Percentiles rank a stretch among this genome's conserved stretches.
phyloP scores from a whole-genome alignment of 345 rosid species.

The Viola odorata region DNA sequence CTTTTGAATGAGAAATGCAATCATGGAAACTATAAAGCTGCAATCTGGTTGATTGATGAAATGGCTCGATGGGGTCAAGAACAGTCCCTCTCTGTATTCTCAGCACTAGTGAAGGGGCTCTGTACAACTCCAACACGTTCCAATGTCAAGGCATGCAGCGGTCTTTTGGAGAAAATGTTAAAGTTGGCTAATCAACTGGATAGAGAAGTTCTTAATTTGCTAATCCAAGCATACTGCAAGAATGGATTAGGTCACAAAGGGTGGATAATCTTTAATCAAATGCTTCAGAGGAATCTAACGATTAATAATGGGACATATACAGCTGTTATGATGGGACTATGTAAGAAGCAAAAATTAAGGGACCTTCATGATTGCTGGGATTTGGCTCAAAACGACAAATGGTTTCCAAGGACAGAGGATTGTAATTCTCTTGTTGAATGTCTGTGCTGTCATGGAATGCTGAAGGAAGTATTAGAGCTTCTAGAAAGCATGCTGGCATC shows the following conservation, averaged over 20 bases:
- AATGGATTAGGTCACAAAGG: conserved; percentile 46
- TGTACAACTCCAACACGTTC: conserved; percentile 29
- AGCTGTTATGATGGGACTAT: conserved; percentile 40
- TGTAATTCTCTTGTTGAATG: conserved; percentile 39
- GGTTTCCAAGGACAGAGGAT: conserved; percentile 42
- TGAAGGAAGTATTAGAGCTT: conserved; percentile 57
- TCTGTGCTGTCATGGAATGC: conserved; percentile 42
- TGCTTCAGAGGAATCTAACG: conserved; percentile 37
- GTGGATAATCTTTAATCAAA: conserved; percentile 38
- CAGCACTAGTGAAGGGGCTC: conserved; percentile 40
- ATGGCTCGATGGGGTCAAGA: conserved; percentile 70
- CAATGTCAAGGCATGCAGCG: conserved; percentile 28
- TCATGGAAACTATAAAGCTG: conserved; percentile 33
- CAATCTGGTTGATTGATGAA: conserved; percentile 44
- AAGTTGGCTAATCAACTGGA: conserved; percentile 47
- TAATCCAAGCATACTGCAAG: conserved; percentile 52
- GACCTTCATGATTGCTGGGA: conserved; percentile 39
- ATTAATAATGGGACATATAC: conserved; percentile 42
- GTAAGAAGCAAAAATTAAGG: conserved; percentile 40
- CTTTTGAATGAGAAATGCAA: conserved; percentile 39
- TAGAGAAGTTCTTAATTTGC: conserved; percentile 50
- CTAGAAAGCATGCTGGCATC: conserved; percentile 39
- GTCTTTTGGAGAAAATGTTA: conserved; percentile 49
- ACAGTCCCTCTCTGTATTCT: conserved; percentile 35
- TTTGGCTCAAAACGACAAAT: conserved; percentile 37